phyloP scores from a whole-genome alignment of 345 rosid genomes.

The Melastoma malabathricum region DNA sequence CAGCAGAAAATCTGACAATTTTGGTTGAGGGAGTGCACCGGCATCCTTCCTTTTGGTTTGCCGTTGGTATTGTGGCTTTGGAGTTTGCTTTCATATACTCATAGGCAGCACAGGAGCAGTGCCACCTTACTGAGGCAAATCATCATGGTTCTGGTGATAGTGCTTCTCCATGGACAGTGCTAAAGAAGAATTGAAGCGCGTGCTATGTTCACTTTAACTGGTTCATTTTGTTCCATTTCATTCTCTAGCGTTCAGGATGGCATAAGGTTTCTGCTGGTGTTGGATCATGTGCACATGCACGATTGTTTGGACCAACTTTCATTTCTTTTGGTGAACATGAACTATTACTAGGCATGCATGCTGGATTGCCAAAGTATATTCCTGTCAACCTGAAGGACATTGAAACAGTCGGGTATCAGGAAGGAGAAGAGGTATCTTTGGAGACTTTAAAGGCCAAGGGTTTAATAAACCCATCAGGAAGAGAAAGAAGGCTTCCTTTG shows the following conservation, averaged over 20 bases:
- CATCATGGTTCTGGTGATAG: neutral
- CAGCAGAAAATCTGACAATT: too few relatives aligned
- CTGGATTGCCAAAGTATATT: conserved; percentile 65
- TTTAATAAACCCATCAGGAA: conserved; percentile 87
- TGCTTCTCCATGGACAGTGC: neutral
- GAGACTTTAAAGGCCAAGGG: conserved; percentile 63
- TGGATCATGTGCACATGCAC: neutral
- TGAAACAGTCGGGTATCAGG: conserved; percentile 63
- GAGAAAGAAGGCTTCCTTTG: conserved; percentile 83
- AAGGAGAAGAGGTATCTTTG: conserved; percentile 80
- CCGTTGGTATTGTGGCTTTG: too few relatives aligned
- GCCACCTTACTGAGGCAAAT: neutral
- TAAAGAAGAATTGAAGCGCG: too few relatives aligned
- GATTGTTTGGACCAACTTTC: conserved; percentile 1
- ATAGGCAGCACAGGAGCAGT: too few relatives aligned
- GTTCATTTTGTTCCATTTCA: too few relatives aligned
- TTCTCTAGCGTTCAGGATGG: too few relatives aligned
- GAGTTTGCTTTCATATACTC: too few relatives aligned
- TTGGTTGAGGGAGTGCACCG: too few relatives aligned
- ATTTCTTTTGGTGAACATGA: neutral
- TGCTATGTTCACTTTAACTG: too few relatives aligned
- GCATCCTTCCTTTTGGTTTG: too few relatives aligned
- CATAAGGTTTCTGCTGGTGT: too few relatives aligned
- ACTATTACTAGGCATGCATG: conserved; percentile 58
- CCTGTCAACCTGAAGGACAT: conserved; percentile 78